phyloP scores from a whole-genome alignment of 1,284 basidiomycete genomes.

The Butyriboletus appendiculatus region DNA sequence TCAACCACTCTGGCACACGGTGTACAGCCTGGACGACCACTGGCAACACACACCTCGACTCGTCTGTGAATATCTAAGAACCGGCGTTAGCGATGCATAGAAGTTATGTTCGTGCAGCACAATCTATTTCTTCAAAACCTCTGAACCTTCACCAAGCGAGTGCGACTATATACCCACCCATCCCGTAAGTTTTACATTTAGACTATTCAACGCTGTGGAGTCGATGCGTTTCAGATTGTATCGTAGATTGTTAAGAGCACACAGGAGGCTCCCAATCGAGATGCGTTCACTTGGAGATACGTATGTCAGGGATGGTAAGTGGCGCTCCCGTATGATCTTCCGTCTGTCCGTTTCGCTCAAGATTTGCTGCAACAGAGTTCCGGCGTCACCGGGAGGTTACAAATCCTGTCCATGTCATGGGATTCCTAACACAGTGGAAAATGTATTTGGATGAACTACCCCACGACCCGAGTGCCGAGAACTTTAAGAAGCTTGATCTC shows the following conservation, averaged over 20 bases:
- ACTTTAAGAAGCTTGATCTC: conserved; percentile 72
- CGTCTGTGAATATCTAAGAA: background rate
- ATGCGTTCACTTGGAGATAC: conserved; percentile 87
- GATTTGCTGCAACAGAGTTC: conserved; percentile 61
- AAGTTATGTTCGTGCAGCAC: conserved; percentile 51
- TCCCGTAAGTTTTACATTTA: conserved; percentile 57
- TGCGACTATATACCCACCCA: conserved; percentile 76
- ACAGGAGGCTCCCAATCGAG: conserved; percentile 72
- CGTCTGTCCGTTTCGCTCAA: conserved; percentile 2
- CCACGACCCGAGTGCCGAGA: conserved; percentile 37
- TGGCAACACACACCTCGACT: background rate
- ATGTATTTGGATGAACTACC: conserved; percentile 80
- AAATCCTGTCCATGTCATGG: conserved; percentile 89
- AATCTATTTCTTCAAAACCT: conserved; percentile 61
- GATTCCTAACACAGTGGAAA: conserved; percentile 94
- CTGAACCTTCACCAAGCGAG: conserved; percentile 68
- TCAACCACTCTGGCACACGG: too few relatives aligned
- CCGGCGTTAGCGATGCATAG: conserved; percentile 13
- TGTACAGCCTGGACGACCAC: background rate
- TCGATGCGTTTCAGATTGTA: conserved; percentile 58
- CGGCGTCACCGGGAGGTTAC: conserved; percentile 75
- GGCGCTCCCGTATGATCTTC: background rate
- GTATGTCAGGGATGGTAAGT: conserved; percentile 81
- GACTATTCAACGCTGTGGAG: background rate
- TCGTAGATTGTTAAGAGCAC: conserved; percentile 78